Evolutionary conservation across 139 green algal genomes (phyloP), one percentile per base, ranked within the genome.

Genomic region (Dunaliella primolecta): DNA sequence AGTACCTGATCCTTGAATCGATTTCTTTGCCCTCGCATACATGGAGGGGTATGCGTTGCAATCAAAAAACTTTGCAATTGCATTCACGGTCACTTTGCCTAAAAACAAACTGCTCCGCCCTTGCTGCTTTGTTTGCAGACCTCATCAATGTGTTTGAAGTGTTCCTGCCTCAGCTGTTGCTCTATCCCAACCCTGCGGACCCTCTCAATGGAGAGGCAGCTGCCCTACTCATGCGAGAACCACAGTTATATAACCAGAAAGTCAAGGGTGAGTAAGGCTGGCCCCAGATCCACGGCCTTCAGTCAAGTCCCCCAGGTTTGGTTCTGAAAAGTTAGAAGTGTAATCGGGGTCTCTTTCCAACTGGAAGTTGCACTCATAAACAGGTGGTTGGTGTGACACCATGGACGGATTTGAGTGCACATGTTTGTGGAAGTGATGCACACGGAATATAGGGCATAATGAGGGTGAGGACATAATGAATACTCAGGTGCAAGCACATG

Each of bases 131-230:
- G 72, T 31, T 80, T 3, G 86, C 92, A 97, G 96, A 99, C 85
- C 92, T 99, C 33, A 92, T 99, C 71, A 99, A 99, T 86, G 96
- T 99, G 7, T 99, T 99, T 89, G 97, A 99, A 89, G 95, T 98
- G 3, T 99, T 99, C 87, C 91, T 99, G 74, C 97, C 97, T 15
- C 97, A 99, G 91, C 93, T 99, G 78, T 91, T 99, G 85, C 92
- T 99, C 21, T 99, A 99, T 90, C 97, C 97, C 31, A 99, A 99
- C 90, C 94, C 97, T 2, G 96, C 95, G 2, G 97, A 99, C 89
- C 97, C 97, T 0, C 89, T 99, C 1, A 99, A 99, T 83, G 97
- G 97, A 2, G 97, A 99, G 91, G 97, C 97, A 7, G 97, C 97
- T 2, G 95, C 97, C 20, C 90, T 99, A 88, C 93, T 99, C 24